A percentile compares a stretch with the other conserved stretches of the same genome.
Evolutionary conservation across 352 stramenopile genomes (phyloP).

Genomic region (Albugo candida): DNA sequence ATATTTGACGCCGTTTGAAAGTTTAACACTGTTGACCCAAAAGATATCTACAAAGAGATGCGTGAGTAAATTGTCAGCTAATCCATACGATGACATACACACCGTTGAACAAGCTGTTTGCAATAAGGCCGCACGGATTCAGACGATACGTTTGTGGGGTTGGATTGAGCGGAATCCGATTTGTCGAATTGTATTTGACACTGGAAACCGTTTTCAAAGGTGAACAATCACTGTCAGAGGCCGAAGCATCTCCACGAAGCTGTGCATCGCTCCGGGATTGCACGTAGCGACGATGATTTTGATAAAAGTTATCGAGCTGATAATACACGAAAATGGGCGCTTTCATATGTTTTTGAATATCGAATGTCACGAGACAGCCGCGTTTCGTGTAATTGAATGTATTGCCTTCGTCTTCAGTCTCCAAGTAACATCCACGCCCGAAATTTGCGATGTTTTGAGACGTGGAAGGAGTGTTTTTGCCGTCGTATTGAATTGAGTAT

Average conservation of each 20-base stretch:
- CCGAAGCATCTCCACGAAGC: slow-evolving; percentile 44
- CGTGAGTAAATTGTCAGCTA: background rate
- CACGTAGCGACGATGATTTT: slow-evolving; percentile 95
- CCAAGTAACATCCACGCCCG: slow-evolving; percentile 38
- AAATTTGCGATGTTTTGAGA: slow-evolving; percentile 33
- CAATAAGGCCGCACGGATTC: slow-evolving; percentile 97
- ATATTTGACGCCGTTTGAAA: slow-evolving; percentile 18
- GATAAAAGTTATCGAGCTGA: slow-evolving; percentile 98
- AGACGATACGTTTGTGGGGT: slow-evolving; percentile 51
- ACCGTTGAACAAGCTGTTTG: slow-evolving; percentile 98
- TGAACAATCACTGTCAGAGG: slow-evolving; percentile 58
- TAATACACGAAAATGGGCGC: slow-evolving; percentile 97
- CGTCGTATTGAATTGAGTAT: slow-evolving; percentile 81
- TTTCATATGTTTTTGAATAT: slow-evolving; percentile 85
- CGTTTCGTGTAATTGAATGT: slow-evolving; percentile 30
- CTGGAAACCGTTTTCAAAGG: slow-evolving; percentile 32
- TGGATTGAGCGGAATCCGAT: background rate
- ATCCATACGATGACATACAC: slow-evolving; percentile 2
- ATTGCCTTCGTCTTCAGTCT: slow-evolving; percentile 35
- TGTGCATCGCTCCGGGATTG: slow-evolving; percentile 82
- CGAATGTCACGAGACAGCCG: slow-evolving; percentile 73
- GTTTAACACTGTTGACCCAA: slow-evolving; percentile 60
- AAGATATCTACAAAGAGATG: slow-evolving; percentile 33
- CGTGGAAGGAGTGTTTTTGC: slow-evolving; percentile 21
- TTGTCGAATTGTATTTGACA: slow-evolving; percentile 52